Evolutionary conservation across 441 rosid species (phyloP).

Genomic region (Arabidopsis hybrid): DNA sequence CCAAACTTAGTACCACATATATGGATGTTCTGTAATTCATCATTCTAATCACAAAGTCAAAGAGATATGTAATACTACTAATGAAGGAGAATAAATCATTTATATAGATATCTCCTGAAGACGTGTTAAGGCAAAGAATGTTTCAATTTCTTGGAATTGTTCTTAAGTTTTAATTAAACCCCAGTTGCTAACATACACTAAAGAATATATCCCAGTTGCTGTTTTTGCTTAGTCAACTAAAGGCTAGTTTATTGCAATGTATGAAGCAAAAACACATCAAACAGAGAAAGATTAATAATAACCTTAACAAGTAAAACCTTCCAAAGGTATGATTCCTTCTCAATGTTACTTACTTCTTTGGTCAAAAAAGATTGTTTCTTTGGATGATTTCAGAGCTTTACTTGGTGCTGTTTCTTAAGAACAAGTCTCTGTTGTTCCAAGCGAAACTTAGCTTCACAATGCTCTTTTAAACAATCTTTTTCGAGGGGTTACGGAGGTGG

Average conservation of each 20-base stretch:
- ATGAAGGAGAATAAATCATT: not conserved
- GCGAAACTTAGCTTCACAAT: not conserved
- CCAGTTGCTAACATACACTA: not conserved
- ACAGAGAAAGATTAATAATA: not conserved
- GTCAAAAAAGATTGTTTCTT: not conserved
- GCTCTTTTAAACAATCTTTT: not conserved
- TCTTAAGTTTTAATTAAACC: slow-evolving; percentile 3
- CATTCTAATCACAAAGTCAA: slow-evolving; percentile 13
- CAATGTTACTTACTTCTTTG: not conserved
- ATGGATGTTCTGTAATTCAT: slow-evolving; percentile 5
- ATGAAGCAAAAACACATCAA: not conserved
- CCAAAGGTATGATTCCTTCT: not conserved
- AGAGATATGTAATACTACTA: not conserved
- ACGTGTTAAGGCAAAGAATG: not conserved
- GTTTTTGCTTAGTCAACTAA: slow-evolving; percentile 28
- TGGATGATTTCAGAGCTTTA: not conserved
- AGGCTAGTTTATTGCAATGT: slow-evolving; percentile 11
- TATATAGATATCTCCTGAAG: not conserved
- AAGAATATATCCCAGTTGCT: slow-evolving; percentile 16
- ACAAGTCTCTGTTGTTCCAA: not conserved
- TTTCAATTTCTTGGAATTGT: slow-evolving; percentile 1
- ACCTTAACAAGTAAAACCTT: not conserved
- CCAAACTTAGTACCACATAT: not conserved
- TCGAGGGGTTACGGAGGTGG: no score
- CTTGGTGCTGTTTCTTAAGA: not conserved